Percentiles rank a stretch among this genome's conserved stretches.
Conservation (phyloP, 352 stramenopile genomes). For the Lagenidium sp. region DNA sequence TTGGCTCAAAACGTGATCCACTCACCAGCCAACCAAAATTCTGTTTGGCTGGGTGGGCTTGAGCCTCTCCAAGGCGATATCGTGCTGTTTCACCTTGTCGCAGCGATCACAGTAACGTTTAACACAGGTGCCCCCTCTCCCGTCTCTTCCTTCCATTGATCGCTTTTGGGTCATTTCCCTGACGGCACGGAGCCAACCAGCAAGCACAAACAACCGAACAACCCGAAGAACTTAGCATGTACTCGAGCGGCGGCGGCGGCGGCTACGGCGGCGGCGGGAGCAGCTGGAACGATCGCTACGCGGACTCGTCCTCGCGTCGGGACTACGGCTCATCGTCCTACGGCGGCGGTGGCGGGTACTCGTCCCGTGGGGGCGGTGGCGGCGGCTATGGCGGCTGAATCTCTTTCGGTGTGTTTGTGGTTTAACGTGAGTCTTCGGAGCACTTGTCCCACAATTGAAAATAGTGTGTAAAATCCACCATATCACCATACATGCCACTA, state of each 20-base stretch:
- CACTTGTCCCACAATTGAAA: no score
- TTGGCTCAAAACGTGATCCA: slow-evolving; percentile 5
- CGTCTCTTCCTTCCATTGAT: no score
- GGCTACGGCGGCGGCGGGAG: slow-evolving; percentile 14
- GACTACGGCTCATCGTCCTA: slow-evolving; percentile 35
- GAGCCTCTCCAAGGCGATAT: slow-evolving; percentile 1
- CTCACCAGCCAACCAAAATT: neutral
- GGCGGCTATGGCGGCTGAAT: slow-evolving; percentile 12
- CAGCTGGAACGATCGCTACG: slow-evolving; percentile 54
- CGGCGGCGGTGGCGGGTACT: slow-evolving; percentile 20
- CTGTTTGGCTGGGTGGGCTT: slow-evolving; percentile 9
- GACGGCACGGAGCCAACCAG: neutral
- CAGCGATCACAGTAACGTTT: no score
- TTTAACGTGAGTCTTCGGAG: no score
- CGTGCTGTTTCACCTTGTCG: no score
- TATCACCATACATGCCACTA: no score
- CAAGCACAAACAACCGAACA: neutral
- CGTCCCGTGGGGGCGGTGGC: slow-evolving; percentile 19
- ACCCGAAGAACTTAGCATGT: slow-evolving; percentile 26
- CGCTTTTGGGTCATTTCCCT: slow-evolving; percentile 1
- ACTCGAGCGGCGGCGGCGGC: slow-evolving; percentile 27
- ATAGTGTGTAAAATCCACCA: no score
- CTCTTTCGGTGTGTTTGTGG: no score
- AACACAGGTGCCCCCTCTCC: no score
- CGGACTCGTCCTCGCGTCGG: slow-evolving; percentile 67